Percentiles rank a stretch among this genome's conserved stretches.
phyloP scores from a whole-genome alignment of 2,329 filamentous ascomycete species.

The Sarocladiaceae sp. region DNA sequence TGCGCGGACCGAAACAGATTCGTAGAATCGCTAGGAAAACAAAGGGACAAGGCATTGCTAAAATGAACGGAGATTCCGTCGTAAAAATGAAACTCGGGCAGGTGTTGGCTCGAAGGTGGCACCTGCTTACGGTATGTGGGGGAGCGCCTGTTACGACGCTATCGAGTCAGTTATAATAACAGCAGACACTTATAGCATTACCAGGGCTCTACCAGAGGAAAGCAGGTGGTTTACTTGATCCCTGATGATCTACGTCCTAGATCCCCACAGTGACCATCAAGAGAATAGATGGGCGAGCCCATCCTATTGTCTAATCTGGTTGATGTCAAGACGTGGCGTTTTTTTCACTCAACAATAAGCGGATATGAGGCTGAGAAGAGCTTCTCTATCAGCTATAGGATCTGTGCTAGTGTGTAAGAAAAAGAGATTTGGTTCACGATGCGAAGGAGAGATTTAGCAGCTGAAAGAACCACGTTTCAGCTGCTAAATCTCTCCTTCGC shows the following conservation, averaged over 20 bases:
- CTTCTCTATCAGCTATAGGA: background rate
- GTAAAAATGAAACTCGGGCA: background rate
- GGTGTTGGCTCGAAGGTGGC: background rate
- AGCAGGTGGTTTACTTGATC: background rate
- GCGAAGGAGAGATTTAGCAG: too few species aligned
- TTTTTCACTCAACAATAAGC: background rate
- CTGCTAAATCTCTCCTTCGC: too few species aligned
- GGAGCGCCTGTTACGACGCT: background rate
- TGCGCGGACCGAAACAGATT: background rate
- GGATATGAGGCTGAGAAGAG: background rate
- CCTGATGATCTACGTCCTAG: background rate
- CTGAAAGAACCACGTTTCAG: too few species aligned
- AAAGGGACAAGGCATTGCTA: background rate
- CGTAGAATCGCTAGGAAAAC: background rate
- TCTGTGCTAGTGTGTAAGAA: background rate
- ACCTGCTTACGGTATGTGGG: background rate
- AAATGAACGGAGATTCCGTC: background rate
- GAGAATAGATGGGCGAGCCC: background rate
- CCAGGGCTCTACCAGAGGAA: background rate
- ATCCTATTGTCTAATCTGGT: background rate
- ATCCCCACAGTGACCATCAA: background rate
- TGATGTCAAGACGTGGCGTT: background rate
- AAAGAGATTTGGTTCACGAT: too few species aligned
- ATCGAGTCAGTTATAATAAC: background rate
- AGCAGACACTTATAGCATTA: background rate